Evolutionary conservation across 768 basidiomycete genomes (phyloP).

Genomic region (Sporobolomyces roseus): DNA sequence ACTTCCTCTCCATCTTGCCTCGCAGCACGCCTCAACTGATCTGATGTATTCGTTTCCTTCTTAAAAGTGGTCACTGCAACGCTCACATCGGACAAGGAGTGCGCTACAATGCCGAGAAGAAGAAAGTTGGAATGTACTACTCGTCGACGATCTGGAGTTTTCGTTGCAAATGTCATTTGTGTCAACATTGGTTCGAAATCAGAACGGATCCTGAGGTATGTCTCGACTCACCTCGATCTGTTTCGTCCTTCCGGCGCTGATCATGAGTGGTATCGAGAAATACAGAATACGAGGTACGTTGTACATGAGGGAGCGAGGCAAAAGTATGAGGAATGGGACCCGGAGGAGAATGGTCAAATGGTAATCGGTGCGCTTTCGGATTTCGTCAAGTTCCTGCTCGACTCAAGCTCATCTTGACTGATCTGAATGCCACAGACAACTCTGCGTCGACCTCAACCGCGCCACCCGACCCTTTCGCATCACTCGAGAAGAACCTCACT

Average conservation of each 20-base stretch:
- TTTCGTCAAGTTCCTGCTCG: conserved; percentile 37
- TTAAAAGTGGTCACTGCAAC: conserved; percentile 91
- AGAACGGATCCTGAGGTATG: conserved; percentile 90
- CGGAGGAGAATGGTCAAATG: conserved; percentile 37
- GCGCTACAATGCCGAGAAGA: conserved; percentile 99
- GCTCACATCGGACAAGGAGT: conserved; percentile 98
- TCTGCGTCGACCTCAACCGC: conserved; percentile 48
- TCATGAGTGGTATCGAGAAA: neutral
- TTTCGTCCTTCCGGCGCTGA: neutral
- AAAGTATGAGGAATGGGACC: conserved; percentile 95
- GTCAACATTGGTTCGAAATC: conserved; percentile 96
- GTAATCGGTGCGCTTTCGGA: conserved; percentile 26
- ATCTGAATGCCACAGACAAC: neutral
- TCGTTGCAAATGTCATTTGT: conserved; percentile 95
- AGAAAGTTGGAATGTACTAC: conserved; percentile 90
- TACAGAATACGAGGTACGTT: conserved; percentile 88
- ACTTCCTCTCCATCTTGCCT: too few species aligned
- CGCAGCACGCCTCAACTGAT: too few species aligned
- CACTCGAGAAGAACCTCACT: conserved; percentile 82
- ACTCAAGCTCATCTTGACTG: neutral
- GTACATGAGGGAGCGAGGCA: conserved; percentile 87
- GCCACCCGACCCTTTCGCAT: conserved; percentile 74
- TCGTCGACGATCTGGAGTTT: conserved; percentile 93
- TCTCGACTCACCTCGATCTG: neutral
- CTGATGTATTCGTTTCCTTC: too few species aligned